Conservation (phyloP, 352 stramenopile genomes). For the Pythium dissimile region DNA sequence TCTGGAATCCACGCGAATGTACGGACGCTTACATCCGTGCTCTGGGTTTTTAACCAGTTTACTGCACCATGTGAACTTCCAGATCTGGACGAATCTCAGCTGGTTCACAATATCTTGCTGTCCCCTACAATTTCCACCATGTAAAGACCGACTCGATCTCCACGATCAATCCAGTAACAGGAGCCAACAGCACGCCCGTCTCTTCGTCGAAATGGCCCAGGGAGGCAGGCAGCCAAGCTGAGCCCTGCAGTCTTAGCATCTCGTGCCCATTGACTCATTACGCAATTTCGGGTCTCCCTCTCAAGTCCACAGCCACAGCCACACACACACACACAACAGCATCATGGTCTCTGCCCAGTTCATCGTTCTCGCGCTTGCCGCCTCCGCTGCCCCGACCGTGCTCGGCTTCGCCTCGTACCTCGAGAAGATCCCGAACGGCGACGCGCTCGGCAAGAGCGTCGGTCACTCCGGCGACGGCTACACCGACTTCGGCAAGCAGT, state of each 20-base stretch:
- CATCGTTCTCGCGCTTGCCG: neutral
- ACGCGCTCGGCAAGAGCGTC: conserved; percentile 4
- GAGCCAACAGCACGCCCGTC: too few relatives aligned
- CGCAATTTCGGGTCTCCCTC: conserved; percentile 9
- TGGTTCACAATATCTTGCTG: neutral
- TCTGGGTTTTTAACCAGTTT: too few relatives aligned
- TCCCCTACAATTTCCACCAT: conserved; percentile 3
- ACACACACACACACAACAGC: neutral
- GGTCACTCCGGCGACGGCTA: conserved; percentile 3
- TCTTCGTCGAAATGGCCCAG: neutral
- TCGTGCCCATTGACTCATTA: conserved; percentile 4
- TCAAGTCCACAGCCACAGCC: conserved; percentile 1
- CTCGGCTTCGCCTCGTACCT: conserved; percentile 1
- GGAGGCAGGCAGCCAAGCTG: too few relatives aligned
- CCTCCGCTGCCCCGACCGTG: neutral
- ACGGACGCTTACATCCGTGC: neutral
- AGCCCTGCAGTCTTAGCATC: too few relatives aligned
- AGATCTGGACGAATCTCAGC: neutral
- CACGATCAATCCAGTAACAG: neutral
- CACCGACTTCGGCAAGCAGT: conserved; percentile 9
- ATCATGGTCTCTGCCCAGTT: conserved; percentile 14
- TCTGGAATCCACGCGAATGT: neutral
- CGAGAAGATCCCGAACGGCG: conserved; percentile 14
- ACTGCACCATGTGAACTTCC: neutral
- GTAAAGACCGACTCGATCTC: neutral